These are phyloP conservation scores for Phalaenopsis aphrodite DNA, from an alignment of 106 monocot species.

Conservation along the genomic window DNA sequence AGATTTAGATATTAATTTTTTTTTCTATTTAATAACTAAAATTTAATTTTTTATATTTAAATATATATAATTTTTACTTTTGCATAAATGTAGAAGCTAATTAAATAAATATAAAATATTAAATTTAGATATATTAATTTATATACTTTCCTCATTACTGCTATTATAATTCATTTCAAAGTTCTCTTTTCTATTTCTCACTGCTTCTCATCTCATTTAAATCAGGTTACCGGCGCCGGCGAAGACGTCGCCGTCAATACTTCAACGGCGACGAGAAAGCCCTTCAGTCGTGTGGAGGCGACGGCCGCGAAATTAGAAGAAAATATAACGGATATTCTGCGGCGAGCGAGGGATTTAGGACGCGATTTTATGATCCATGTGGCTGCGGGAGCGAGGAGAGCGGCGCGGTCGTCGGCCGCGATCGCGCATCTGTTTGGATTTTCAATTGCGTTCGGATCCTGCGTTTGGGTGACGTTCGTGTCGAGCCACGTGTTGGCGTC, in stretches of 20 bases:
- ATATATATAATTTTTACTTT: too few relatives aligned
- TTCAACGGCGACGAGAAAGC: not conserved
- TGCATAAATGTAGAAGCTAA: too few relatives aligned
- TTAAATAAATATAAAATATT: too few relatives aligned
- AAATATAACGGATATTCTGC: slow-evolving; percentile 39
- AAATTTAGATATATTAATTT: too few relatives aligned
- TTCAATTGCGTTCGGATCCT: slow-evolving; percentile 49
- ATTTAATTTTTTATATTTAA: too few relatives aligned
- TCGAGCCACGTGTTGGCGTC: slow-evolving; percentile 67
- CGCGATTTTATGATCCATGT: slow-evolving; percentile 20
- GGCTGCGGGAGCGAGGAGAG: slow-evolving; percentile 10
- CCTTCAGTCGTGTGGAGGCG: slow-evolving; percentile 12
- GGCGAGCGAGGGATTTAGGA: slow-evolving; percentile 27
- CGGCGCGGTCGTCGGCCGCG: slow-evolving; percentile 13
- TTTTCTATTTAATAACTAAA: too few relatives aligned
- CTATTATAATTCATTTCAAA: too few relatives aligned
- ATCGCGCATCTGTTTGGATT: slow-evolving; percentile 48
- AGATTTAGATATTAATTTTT: too few relatives aligned
- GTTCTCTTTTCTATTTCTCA: too few relatives aligned
- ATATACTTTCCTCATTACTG: too few relatives aligned
- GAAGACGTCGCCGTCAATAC: slow-evolving; percentile 5
- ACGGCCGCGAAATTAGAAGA: not conserved
- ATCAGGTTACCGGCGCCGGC: not conserved
- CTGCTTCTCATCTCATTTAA: too few relatives aligned
- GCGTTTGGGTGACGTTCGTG: slow-evolving; percentile 85